These are phyloP conservation scores for Dendrocalamus sinicus DNA, from an alignment of 176 grass and related monocot species.

Conservation along the genomic window DNA sequence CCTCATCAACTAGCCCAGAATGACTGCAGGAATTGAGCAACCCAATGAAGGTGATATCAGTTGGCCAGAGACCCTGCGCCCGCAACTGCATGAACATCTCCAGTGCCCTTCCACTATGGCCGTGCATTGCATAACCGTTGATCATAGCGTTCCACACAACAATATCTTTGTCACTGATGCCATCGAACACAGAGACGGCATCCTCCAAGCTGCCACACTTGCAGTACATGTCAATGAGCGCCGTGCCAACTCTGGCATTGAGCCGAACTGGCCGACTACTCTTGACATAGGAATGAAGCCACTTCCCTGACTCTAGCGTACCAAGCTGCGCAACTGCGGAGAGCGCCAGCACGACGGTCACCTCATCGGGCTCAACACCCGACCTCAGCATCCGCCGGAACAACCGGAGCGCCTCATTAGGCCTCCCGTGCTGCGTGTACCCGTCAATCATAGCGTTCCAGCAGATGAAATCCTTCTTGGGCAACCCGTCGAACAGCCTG, in stretches of 20 bases:
- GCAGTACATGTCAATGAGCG: slow-evolving; percentile 92
- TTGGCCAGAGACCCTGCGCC: slow-evolving; percentile 54
- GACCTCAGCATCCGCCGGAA: slow-evolving; percentile 83
- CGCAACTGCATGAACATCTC: slow-evolving; percentile 51
- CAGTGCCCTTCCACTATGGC: slow-evolving; percentile 54
- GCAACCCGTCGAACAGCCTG: slow-evolving; percentile 64
- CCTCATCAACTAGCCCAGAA: slow-evolving; percentile 73
- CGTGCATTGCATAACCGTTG: slow-evolving; percentile 85
- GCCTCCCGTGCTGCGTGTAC: slow-evolving; percentile 72
- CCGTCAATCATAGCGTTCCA: slow-evolving; percentile 99
- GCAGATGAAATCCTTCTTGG: slow-evolving; percentile 68
- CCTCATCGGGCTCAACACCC: slow-evolving; percentile 54
- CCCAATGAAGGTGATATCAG: slow-evolving; percentile 87
- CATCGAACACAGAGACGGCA: slow-evolving; percentile 63
- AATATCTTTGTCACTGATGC: slow-evolving; percentile 61
- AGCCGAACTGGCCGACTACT: slow-evolving; percentile 45
- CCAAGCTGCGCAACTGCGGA: slow-evolving; percentile 76
- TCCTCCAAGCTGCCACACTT: slow-evolving; percentile 93
- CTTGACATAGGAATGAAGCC: slow-evolving; percentile 81
- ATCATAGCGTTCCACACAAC: slow-evolving; percentile 93
- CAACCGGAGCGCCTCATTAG: slow-evolving; percentile 59
- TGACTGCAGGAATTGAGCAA: slow-evolving; percentile 87
- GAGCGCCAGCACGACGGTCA: slow-evolving; percentile 62
- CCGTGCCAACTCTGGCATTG: slow-evolving; percentile 75
- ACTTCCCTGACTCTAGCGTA: slow-evolving; percentile 62